Evolutionary conservation across 2,329 filamentous ascomycete genomes (phyloP).

Genomic region (Colletotrichum simmondsii): DNA sequence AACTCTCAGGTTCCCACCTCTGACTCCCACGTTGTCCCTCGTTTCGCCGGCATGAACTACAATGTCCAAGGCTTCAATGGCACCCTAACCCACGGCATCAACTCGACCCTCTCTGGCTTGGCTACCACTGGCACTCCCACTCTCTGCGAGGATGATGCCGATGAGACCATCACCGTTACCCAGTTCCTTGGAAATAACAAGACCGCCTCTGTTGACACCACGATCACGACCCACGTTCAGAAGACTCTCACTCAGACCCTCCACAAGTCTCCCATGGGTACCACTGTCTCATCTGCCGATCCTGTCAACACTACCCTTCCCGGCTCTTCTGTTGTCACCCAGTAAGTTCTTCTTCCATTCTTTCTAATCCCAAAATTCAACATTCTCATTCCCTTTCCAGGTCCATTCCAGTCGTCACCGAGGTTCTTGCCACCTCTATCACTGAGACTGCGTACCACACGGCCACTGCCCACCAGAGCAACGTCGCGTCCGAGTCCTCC

Average conservation of each 20-base stretch:
- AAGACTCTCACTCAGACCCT: conserved; percentile 23
- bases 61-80: conserved; percentile 2
- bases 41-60: conserved; percentile 25
- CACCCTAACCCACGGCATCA: conserved; percentile 7
- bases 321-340: neutral
- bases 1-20: neutral
- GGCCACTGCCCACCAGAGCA: conserved; percentile 2
- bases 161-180: neutral
- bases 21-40: conserved; percentile 12
- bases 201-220: conserved; percentile 5
- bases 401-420: conserved; percentile 8
- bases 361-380: neutral
- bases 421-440: conserved; percentile 27
- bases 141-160: conserved; percentile 18
- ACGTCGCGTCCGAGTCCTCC: neutral
- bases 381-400: neutral
- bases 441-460: conserved; percentile 31
- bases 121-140: neutral
- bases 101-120: conserved; percentile 6
- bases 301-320: conserved; percentile 12
- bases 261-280: conserved; percentile 17
- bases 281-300: conserved; percentile 28
- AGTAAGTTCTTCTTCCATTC: conserved; percentile 12
- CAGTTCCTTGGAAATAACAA: neutral
- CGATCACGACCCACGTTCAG: conserved; percentile 11